Evolutionary conservation across 208 protist species (phyloP).

Genomic region (Trypanosoma theileri): DNA sequence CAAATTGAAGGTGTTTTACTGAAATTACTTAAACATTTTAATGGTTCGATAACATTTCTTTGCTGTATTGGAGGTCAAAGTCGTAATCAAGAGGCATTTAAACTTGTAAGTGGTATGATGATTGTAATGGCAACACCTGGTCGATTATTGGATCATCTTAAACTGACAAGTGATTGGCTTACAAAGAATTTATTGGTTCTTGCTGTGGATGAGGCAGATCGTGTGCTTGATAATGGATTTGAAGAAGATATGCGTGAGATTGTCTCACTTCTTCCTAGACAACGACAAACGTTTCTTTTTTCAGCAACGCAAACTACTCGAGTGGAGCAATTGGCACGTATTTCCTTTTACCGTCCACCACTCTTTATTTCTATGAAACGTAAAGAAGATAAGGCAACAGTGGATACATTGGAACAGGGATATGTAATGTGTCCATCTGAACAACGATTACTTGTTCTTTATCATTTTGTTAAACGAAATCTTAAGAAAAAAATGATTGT

Average conservation of each 20-base stretch:
- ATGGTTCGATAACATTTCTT: slow-evolving; percentile 86
- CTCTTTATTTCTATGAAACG: slow-evolving; percentile 97
- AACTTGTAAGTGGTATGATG: slow-evolving; percentile 86
- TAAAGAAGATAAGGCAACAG: slow-evolving; percentile 90
- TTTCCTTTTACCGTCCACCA: slow-evolving; percentile 94
- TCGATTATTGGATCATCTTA: slow-evolving; percentile 98
- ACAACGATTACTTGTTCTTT: slow-evolving; percentile 97
- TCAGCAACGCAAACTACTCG: slow-evolving; percentile 99
- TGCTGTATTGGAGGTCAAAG: slow-evolving; percentile 92
- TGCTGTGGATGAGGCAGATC: slow-evolving; percentile 99
- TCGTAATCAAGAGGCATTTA: slow-evolving; percentile 87
- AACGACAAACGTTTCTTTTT: slow-evolving; percentile 98
- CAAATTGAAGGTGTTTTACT: slow-evolving; percentile 97
- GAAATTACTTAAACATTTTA: slow-evolving; percentile 93
- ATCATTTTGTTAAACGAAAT: slow-evolving; percentile 99
- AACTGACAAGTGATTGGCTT: slow-evolving; percentile 97
- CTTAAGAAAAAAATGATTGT: slow-evolving; percentile 98
- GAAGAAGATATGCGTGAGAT: slow-evolving; percentile 99
- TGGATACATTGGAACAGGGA: slow-evolving; percentile 96
- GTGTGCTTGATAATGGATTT: slow-evolving; percentile 98
- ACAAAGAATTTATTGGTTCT: slow-evolving; percentile 96
- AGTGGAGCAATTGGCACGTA: slow-evolving; percentile 95
- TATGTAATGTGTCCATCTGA: slow-evolving; percentile 97
- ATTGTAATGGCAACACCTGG: slow-evolving; percentile 92
- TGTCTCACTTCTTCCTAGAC: slow-evolving; percentile 96